phyloP scores from a whole-genome alignment of 305 asterid genomes.

The Nicotiana rustica region DNA sequence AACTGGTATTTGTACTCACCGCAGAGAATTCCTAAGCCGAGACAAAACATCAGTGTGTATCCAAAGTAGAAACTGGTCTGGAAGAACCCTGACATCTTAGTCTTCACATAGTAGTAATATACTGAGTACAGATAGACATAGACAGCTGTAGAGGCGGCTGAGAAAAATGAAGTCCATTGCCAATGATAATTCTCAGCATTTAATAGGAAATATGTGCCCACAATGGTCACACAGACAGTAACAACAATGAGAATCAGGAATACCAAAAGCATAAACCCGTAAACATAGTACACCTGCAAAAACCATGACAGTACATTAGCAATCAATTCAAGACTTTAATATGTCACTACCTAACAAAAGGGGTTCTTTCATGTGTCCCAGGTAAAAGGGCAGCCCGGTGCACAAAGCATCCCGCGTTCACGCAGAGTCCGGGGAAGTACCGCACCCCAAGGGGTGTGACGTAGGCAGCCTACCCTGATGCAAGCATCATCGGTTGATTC shows the following conservation, averaged over 20 bases:
- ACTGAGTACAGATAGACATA: constrained; percentile 68
- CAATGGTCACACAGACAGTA: constrained; percentile 71
- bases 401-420: no score
- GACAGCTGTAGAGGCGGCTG: constrained; percentile 66
- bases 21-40: constrained; percentile 70
- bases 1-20: constrained; percentile 48
- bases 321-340: background rate
- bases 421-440: no score
- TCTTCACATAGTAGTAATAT: constrained; percentile 64
- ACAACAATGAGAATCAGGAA: constrained; percentile 68
- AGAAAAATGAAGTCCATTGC: constrained; percentile 77
- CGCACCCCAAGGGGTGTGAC: no score
- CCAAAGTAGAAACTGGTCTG: constrained; percentile 75
- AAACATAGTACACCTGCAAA: constrained; percentile 68
- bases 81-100: constrained; percentile 75
- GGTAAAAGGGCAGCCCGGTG: no score
- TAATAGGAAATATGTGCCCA: constrained; percentile 71
- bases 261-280: constrained; percentile 72
- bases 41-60: constrained; percentile 69
- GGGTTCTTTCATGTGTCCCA: background rate
- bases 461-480: no score
- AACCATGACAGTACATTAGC: constrained; percentile 16
- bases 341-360: background rate
- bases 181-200: constrained; percentile 77
- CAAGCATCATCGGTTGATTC: no score